These are phyloP conservation scores for Penicillium silybi DNA, from an alignment of 495 filamentous ascomycete species.

Conservation along the genomic window DNA sequence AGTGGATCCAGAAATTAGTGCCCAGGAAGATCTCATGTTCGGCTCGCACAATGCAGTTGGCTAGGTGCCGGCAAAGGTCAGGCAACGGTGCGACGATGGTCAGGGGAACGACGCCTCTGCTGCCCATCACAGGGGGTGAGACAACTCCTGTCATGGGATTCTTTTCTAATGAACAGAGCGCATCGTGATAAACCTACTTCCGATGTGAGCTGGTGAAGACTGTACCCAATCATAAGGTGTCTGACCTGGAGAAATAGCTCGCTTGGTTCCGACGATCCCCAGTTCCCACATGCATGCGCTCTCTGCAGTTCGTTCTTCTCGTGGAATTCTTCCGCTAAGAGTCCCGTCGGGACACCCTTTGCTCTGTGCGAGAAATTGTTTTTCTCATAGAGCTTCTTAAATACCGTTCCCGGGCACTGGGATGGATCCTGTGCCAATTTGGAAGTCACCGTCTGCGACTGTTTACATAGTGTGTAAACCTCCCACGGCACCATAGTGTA, in stretches of 20 bases:
- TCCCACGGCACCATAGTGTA: conserved; percentile 25
- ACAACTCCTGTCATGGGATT: conserved; percentile 55
- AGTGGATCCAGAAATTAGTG: conserved; percentile 72
- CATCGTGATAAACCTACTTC: conserved; percentile 60
- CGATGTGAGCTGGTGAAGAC: background rate
- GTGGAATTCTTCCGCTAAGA: conserved; percentile 14
- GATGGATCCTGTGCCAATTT: conserved; percentile 52
- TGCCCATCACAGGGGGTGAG: conserved; percentile 68
- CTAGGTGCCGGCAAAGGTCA: conserved; percentile 69
- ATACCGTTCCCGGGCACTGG: conserved; percentile 48
- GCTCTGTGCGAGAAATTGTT: conserved; percentile 7
- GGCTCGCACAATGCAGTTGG: conserved; percentile 69
- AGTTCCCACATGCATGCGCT: conserved; percentile 60
- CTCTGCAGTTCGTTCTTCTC: conserved; percentile 43
- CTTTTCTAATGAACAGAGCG: conserved; percentile 55
- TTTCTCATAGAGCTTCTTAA: conserved; percentile 49
- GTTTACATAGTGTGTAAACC: conserved; percentile 49
- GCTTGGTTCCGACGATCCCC: conserved; percentile 60
- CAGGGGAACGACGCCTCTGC: conserved; percentile 60
- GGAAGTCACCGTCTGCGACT: conserved; percentile 50
- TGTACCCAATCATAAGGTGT: background rate
- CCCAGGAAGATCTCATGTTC: conserved; percentile 68
- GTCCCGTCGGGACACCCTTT: conserved; percentile 1
- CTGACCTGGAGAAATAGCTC: conserved; percentile 60
- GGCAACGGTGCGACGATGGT: conserved; percentile 65